Conservation (phyloP, 352 stramenopile species). For the Aphanomyces astaci region DNA sequence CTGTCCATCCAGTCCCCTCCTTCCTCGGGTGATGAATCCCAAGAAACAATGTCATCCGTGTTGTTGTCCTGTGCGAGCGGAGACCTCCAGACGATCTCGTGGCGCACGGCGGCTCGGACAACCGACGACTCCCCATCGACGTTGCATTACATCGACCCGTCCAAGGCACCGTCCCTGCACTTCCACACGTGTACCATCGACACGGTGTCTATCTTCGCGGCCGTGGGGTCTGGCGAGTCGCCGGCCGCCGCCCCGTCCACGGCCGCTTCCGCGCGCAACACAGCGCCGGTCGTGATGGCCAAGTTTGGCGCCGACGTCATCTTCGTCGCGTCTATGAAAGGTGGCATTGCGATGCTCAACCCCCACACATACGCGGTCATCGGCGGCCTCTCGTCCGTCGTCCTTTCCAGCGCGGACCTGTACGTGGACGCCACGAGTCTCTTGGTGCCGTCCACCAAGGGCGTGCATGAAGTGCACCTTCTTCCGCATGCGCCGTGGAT, state of each 20-base stretch:
- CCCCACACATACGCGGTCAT: slow-evolving; percentile 41
- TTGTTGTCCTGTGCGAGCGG: neutral
- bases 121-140: neutral
- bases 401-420: slow-evolving; percentile 66
- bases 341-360: slow-evolving; percentile 50
- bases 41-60: neutral
- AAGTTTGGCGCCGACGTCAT: slow-evolving; percentile 26
- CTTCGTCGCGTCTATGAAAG: slow-evolving; percentile 64
- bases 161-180: neutral
- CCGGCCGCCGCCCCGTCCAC: too few relatives aligned
- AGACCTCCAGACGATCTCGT: neutral
- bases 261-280: neutral
- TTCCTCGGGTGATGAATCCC: too few relatives aligned
- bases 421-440: slow-evolving; percentile 51
- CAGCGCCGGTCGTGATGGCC: slow-evolving; percentile 2
- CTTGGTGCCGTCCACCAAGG: slow-evolving; percentile 61
- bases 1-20: too few relatives aligned
- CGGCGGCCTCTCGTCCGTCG: slow-evolving; percentile 33
- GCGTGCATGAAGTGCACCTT: slow-evolving; percentile 56
- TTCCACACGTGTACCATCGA: slow-evolving; percentile 6
- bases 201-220: neutral
- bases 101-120: neutral
- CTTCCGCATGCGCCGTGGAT: slow-evolving; percentile 25
- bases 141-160: neutral
- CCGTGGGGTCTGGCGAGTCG: neutral